These are phyloP conservation scores for Tolypocladium inflatum DNA, from an alignment of 2,329 filamentous ascomycete species.

Conservation along the genomic window DNA sequence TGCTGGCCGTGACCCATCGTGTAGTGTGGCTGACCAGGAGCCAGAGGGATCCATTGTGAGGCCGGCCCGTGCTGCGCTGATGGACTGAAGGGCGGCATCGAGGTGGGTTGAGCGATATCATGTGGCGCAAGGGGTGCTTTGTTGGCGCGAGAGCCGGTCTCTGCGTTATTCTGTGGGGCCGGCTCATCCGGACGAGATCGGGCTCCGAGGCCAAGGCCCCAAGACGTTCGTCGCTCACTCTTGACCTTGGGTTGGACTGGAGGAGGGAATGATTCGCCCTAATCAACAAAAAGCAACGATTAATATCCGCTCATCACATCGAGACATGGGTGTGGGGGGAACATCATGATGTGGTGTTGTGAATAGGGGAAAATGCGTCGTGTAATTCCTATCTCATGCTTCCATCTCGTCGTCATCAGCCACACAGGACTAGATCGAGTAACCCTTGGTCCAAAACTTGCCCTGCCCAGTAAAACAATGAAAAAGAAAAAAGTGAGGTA, in stretches of 20 bases:
- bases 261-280: constrained; percentile 25
- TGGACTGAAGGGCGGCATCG: constrained; percentile 5
- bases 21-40: neutral
- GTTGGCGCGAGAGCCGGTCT: constrained; percentile 7
- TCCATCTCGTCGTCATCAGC: constrained; percentile 20
- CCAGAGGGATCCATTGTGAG: neutral
- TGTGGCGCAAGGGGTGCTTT: constrained; percentile 6
- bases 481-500: constrained; percentile 6
- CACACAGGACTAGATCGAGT: neutral
- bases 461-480: constrained; percentile 10
- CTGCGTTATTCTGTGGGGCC: constrained; percentile 11
- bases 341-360: constrained; percentile 1
- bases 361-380: constrained; percentile 16
- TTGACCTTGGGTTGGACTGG: constrained; percentile 26
- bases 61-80: neutral
- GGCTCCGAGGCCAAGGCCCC: constrained; percentile 28
- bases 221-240: constrained; percentile 33
- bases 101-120: constrained; percentile 5
- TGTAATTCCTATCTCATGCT: constrained; percentile 33
- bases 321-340: constrained; percentile 12
- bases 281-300: constrained; percentile 14
- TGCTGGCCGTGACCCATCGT: neutral
- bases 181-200: constrained; percentile 18
- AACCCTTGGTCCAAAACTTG: constrained; percentile 16
- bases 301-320: constrained; percentile 23